These are phyloP conservation scores for Arabis hirsuta DNA, from an alignment of 345 rosid species.

Conservation along the genomic window DNA sequence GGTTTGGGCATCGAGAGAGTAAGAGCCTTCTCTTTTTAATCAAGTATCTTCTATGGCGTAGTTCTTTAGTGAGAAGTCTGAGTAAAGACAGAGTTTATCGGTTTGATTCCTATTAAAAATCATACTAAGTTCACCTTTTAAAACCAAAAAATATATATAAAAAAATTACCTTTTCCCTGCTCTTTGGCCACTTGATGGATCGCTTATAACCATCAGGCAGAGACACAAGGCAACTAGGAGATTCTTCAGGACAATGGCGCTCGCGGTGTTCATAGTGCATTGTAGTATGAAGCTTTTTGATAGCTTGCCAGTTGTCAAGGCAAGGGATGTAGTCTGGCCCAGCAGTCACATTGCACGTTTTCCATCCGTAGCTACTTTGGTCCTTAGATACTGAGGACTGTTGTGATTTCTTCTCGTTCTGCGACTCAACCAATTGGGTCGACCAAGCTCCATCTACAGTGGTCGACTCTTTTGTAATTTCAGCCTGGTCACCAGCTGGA, in stretches of 20 bases:
- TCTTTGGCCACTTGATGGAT: constrained; percentile 82
- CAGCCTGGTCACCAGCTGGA: constrained; percentile 56
- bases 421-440: constrained; percentile 76
- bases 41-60: not conserved
- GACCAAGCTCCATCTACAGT: constrained; percentile 63
- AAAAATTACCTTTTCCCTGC: constrained; percentile 70
- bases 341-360: constrained; percentile 79
- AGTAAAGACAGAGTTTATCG: not conserved
- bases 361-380: constrained; percentile 59
- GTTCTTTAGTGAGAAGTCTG: not conserved
- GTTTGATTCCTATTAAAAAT: not conserved
- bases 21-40: not conserved
- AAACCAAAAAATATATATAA: too few relatives aligned
- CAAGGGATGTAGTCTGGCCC: constrained; percentile 97
- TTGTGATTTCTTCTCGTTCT: constrained; percentile 78
- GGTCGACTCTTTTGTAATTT: constrained; percentile 60
- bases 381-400: constrained; percentile 48
- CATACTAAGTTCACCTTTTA: constrained; percentile 51
- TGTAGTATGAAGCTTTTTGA: constrained; percentile 68
- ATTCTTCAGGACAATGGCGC: constrained; percentile 86
- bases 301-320: constrained; percentile 80
- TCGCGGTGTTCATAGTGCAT: constrained; percentile 90
- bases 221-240: constrained; percentile 86
- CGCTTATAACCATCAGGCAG: constrained; percentile 74
- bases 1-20: not conserved